Conservation (phyloP, 306 rosid genomes). For the Vachellia pachyceras region DNA sequence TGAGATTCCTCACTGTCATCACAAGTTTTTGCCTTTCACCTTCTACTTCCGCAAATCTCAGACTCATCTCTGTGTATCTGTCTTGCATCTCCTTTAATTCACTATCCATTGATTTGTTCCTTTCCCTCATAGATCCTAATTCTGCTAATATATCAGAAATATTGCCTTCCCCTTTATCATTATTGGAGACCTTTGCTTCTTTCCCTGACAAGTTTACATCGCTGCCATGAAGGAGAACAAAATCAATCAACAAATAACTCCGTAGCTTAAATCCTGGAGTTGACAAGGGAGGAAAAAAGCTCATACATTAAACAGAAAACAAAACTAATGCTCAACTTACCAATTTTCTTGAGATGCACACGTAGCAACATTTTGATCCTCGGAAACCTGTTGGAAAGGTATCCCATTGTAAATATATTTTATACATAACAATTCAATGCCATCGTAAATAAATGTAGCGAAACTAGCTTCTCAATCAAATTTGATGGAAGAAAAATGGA, state of each 20-base stretch:
- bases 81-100: conserved; percentile 98
- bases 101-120: conserved; percentile 78
- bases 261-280: conserved; percentile 11
- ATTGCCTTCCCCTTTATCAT: conserved; percentile 30
- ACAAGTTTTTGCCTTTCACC: conserved; percentile 98
- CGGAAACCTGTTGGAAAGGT: conserved; percentile 48
- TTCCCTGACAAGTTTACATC: conserved; percentile 30
- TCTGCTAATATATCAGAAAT: conserved; percentile 47
- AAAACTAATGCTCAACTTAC: neutral
- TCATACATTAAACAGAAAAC: neutral
- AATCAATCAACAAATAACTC: conserved; percentile 17
- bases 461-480: too few relatives aligned
- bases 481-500: conserved; percentile 9
- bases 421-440: conserved; percentile 14
- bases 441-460: conserved; percentile 27
- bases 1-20: conserved; percentile 84
- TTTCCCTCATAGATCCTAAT: conserved; percentile 61
- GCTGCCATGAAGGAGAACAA: conserved; percentile 38
- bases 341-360: conserved; percentile 43
- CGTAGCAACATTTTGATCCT: conserved; percentile 43
- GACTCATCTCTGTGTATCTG: conserved; percentile 98
- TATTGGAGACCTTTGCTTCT: neutral
- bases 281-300: neutral
- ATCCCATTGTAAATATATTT: conserved; percentile 27
- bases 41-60: conserved; percentile 95